A percentile compares a stretch with the other conserved stretches of the same genome.
Evolutionary conservation across 768 basidiomycete species (phyloP).

Genomic region (Tulasnella sp.): DNA sequence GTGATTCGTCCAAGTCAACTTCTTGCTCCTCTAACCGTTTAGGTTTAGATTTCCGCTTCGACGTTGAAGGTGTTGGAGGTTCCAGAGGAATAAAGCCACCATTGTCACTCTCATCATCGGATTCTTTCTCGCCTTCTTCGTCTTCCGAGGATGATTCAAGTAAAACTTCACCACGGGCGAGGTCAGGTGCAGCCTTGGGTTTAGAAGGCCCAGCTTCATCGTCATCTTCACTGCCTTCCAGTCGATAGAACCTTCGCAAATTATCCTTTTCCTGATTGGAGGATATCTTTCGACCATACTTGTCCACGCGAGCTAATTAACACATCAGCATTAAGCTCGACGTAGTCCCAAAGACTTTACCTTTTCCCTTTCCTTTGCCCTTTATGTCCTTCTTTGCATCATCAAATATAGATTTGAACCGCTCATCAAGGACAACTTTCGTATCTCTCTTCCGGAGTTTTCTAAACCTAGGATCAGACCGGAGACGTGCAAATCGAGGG

Average conservation of each 20-base stretch:
- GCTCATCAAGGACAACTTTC: slow-evolving; percentile 82
- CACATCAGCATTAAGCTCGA: neutral
- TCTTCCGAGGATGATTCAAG: slow-evolving; percentile 64
- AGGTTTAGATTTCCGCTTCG: slow-evolving; percentile 25
- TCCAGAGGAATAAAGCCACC: slow-evolving; percentile 41
- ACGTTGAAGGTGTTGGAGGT: slow-evolving; percentile 27
- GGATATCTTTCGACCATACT: slow-evolving; percentile 68
- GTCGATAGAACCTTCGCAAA: slow-evolving; percentile 66
- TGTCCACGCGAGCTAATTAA: slow-evolving; percentile 49
- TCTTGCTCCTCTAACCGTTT: slow-evolving; percentile 33
- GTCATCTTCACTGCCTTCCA: slow-evolving; percentile 35
- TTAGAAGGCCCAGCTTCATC: slow-evolving; percentile 21
- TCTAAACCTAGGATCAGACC: slow-evolving; percentile 87
- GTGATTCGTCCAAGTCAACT: slow-evolving; percentile 71
- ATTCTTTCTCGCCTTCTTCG: slow-evolving; percentile 46
- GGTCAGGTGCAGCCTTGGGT: slow-evolving; percentile 41
- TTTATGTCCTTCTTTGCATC: slow-evolving; percentile 28
- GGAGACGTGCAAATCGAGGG: slow-evolving; percentile 75
- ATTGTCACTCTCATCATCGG: slow-evolving; percentile 24
- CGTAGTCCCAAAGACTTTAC: neutral
- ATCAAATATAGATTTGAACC: slow-evolving; percentile 72
- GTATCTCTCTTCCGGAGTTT: slow-evolving; percentile 62
- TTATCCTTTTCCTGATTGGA: slow-evolving; percentile 60
- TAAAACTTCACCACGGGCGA: slow-evolving; percentile 78
- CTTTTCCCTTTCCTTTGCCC: slow-evolving; percentile 10